Evolutionary conservation across 2,329 filamentous ascomycete species (phyloP), one percentile per base, ranked within the genome.

Genomic region (Clarireedia sp.): DNA sequence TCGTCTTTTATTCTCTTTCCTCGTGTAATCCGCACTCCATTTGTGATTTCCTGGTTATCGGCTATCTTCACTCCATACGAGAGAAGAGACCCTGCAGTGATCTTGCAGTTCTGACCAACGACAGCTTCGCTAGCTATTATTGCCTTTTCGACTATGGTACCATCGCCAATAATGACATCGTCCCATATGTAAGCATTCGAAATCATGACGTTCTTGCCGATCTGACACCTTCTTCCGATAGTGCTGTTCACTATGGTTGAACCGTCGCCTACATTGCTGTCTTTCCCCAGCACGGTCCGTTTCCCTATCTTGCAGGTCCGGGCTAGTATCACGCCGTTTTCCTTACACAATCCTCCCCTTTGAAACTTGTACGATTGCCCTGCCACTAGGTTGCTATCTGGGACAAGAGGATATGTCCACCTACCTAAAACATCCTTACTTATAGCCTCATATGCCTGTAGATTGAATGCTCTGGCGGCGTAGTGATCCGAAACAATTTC

Each of bases 181-280:
- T 96, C 89, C 91, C 92, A 97, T 60, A 99, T 82, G 64, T 90
- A 92, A 21, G 89, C 86, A 62, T 89, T 80, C 48, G 87, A 79
- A 58, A 99, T 82, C 38, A 76, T 80, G 26, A 94, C 91, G 61
- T 94, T 89, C 62, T 82, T 85, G 6, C 94, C 94, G 62, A 99
- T 94, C 61, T 83, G 84, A 72, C 92, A 97, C 62, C 87, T 80
- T 59, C 87, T 81, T 33, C 94, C 94, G 57, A 99, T 83, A 47
- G 94, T 81, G 65, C 87, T 91, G 70, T 87, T 87, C 8, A 77
- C 77, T 33, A 99, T 79, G 0, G 75, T 78, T 61, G 80, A 87
- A 44, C 82, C 81, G 23, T 87, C 81, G 5, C 87, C 91, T 54
- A 99, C 80, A 55, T 78, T 84, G 1, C 88, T 90, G 50, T 84